Conservation (phyloP, 2,329 filamentous ascomycete species). For the Triangularia setosa region DNA sequence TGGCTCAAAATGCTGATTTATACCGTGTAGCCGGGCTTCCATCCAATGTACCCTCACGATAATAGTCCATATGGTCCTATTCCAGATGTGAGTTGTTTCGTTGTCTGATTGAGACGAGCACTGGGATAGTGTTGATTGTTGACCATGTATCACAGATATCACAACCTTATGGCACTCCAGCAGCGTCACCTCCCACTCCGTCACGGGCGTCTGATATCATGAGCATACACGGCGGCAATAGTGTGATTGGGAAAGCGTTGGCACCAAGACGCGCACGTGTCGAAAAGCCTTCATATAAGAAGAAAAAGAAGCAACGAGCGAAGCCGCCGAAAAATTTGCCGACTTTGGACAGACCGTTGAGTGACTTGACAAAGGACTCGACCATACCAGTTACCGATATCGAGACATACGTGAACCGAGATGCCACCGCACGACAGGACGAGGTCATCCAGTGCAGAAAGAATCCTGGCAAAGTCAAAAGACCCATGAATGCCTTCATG, state of each 20-base stretch:
- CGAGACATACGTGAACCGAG: slow-evolving; percentile 70
- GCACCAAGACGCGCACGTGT: slow-evolving; percentile 31
- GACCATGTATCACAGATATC: slow-evolving; percentile 15
- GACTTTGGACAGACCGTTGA: slow-evolving; percentile 63
- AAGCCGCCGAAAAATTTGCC: slow-evolving; percentile 45
- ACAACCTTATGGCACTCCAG: slow-evolving; percentile 48
- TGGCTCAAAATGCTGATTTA: slow-evolving; percentile 11
- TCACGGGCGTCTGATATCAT: slow-evolving; percentile 35
- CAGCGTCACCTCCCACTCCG: slow-evolving; percentile 48
- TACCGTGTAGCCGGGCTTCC: slow-evolving; percentile 19
- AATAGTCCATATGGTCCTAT: slow-evolving; percentile 27
- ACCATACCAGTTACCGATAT: slow-evolving; percentile 71
- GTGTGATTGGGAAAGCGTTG: slow-evolving; percentile 27
- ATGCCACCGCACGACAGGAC: slow-evolving; percentile 58
- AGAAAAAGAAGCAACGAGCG: slow-evolving; percentile 39
- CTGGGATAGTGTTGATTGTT: not conserved
- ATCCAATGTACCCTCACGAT: slow-evolving; percentile 23
- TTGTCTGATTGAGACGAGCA: not conserved
- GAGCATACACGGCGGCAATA: slow-evolving; percentile 37
- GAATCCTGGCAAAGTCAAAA: slow-evolving; percentile 70
- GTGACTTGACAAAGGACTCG: slow-evolving; percentile 62
- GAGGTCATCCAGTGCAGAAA: slow-evolving; percentile 71
- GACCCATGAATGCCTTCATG: slow-evolving; percentile 98
- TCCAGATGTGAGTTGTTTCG: slow-evolving; percentile 23
- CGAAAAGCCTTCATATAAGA: slow-evolving; percentile 34